Conservation (phyloP, 1,284 basidiomycete species). For the Pseudozyma tsukubaensis region DNA sequence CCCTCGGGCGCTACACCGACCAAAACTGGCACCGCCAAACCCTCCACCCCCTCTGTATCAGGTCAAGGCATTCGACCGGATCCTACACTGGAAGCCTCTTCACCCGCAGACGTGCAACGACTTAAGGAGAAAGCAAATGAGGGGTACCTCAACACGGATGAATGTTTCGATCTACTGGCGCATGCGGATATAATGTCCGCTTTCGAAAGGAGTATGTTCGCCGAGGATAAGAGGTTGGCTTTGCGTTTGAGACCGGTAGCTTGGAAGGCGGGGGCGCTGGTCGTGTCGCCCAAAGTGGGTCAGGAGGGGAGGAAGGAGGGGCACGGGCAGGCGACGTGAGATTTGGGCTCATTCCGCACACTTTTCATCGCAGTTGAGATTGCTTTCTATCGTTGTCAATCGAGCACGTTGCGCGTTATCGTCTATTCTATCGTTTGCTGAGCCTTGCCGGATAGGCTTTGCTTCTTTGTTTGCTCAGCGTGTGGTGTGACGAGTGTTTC, state of each 20-base stretch:
- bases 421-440: no score
- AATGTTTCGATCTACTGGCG: constrained; percentile 51
- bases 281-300: constrained; percentile 2
- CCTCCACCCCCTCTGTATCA: constrained; percentile 9
- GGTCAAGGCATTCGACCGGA: constrained; percentile 34
- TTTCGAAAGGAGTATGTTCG: constrained; percentile 35
- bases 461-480: no score
- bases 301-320: constrained; percentile 3
- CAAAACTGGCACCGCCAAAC: constrained; percentile 11
- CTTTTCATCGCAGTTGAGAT: no score
- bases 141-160: constrained; percentile 29
- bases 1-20: constrained; percentile 4
- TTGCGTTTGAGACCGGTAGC: constrained; percentile 16
- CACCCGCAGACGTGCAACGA: constrained; percentile 13
- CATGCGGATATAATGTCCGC: constrained; percentile 54
- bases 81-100: constrained; percentile 26
- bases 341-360: no score
- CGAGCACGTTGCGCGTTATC: no score
- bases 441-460: no score
- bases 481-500: no score
- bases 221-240: constrained; percentile 26
- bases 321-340: constrained; percentile 2
- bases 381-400: no score
- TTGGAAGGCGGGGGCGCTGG: constrained; percentile 24
- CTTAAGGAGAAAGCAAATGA: constrained; percentile 11